Base-by-base conservation (phyloP, 768 basidiomycete species). In the Hericium coralloides region DNA sequence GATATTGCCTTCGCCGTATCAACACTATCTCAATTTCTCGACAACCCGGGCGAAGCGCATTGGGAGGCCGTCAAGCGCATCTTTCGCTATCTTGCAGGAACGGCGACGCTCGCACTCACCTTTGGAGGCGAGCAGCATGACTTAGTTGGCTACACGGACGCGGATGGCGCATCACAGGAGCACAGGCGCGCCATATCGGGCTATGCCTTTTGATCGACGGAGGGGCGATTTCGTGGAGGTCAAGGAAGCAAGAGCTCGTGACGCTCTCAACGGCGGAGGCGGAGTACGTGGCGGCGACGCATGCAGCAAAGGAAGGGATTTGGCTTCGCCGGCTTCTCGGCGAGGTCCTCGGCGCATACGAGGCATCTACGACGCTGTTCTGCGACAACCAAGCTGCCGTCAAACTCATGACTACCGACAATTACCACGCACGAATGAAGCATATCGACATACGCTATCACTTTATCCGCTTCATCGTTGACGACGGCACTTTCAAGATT, bases 201-300 rank as follows among this genome's bases (percentile, higher is more conserved):
- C n/a, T 72, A 60, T 56, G 67, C 53, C 12, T 72, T 66, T 65
- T 66, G 6, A 53, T 73, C 43, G 63, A 62, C 23, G 70, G 72
- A 0, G 74, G 70, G 4, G 64, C 72, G 2, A 63, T 79, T 8
- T 59, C 67, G 4, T 81, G 79, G 78, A 63, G 61, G 18, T 71
- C 72, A 0, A 66, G 70, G 49, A 67, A 72, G 50, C 79, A 82
- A 62, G 41, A 56, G 1, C 66, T 67, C 1, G 67, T 77, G n/a
- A 63, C 78, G 0, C 59, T 68, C 0, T 79, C 75, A 0, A 75
- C 71, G 0, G 68, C 67, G 3, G 74, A 80, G 60, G 73, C 76
- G 0, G 77, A 79, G 65, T 79, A 76, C 62, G 67, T 76, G 14
- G 74, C 74, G 0, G 59, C 65, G 0, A 52, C 65, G 0, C 66